Base-by-base conservation (phyloP, 805 yeast genomes). In the Candida adriatica region DNA sequence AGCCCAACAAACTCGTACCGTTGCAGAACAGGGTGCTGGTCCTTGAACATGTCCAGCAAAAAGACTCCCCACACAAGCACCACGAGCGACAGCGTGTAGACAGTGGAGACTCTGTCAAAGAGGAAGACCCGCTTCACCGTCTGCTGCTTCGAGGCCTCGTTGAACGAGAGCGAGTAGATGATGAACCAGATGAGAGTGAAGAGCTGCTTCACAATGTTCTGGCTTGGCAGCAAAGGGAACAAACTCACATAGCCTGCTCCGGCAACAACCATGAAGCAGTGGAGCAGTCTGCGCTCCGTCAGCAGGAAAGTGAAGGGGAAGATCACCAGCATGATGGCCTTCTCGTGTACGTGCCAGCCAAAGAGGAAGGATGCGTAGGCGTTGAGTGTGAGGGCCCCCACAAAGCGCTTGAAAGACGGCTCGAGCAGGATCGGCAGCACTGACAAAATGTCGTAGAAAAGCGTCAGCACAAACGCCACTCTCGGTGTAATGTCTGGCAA, bases 271-370 rank as follows among this genome's bases (percentile, higher is more conserved):
- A 78, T 71, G 55, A 79, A 92, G 1, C 90, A 71, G 6, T 75
- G 70, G 26, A 88, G 57, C 20, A 88, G 59, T 33, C 94, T 68
- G 37, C 79, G 68, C 49, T 86, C 95, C 23, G 71, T 65, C 10
- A 77, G 66, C 17, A 88, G 57, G 52, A 92, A 79, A 6, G 92
- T 70, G 55, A 85, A 77, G 1, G 99, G 99, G 43, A 92, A 72
- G 7, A 92, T 81, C 3, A 90, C 79, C 14, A 88, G 56, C 66
- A 92, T 68, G n/a, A 92, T 75, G 0, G 97, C 97, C 67, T 92
- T 92, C 58, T 92, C 98, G 60, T 92, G 98, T 16, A 92, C 98
- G 51, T 92, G 97, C 96, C 97, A 92, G 5, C 99, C 98, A 58
- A 92, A 92, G 29, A 92, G 59, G 51, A 84, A 92, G 3, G 95